Evolutionary conservation across 441 rosid species (phyloP).

Genomic region (Bocquillonia castaneifolia): DNA sequence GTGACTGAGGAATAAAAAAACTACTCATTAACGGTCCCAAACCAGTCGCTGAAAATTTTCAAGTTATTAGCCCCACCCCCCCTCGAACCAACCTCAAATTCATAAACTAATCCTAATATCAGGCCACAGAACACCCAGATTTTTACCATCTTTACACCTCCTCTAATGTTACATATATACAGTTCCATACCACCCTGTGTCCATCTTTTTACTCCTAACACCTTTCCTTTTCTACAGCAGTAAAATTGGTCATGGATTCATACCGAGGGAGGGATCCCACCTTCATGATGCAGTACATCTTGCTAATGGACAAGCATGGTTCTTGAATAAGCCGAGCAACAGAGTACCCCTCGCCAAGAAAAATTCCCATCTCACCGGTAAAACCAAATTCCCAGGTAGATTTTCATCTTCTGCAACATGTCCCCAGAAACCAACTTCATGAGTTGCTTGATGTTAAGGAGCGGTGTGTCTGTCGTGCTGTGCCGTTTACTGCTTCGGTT

Average conservation of each 20-base stretch:
- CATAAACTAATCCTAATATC: slow-evolving; percentile 23
- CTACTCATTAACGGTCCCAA: slow-evolving; percentile 20
- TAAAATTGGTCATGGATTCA: slow-evolving; percentile 14
- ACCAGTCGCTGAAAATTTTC: slow-evolving; percentile 17
- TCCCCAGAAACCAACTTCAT: slow-evolving; percentile 24
- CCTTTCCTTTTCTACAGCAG: slow-evolving; percentile 24
- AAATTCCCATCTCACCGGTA: slow-evolving; percentile 5
- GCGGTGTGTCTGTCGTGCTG: slow-evolving; percentile 48
- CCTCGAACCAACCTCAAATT: slow-evolving; percentile 27
- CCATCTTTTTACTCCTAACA: slow-evolving; percentile 5
- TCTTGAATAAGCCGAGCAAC: neutral
- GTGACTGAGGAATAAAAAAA: slow-evolving; percentile 20
- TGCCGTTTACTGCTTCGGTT: slow-evolving; percentile 74
- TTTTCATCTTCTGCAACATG: slow-evolving; percentile 20
- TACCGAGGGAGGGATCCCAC: slow-evolving; percentile 23
- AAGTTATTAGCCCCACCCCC: slow-evolving; percentile 31
- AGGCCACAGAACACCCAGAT: slow-evolving; percentile 22
- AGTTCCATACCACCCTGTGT: slow-evolving; percentile 25
- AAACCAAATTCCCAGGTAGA: slow-evolving; percentile 23
- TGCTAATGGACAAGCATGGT: neutral
- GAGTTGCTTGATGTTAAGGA: slow-evolving; percentile 34
- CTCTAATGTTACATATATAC: slow-evolving; percentile 43
- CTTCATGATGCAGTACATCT: neutral
- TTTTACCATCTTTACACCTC: slow-evolving; percentile 43
- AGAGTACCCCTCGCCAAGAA: neutral